phyloP scores from a whole-genome alignment of 2,329 filamentous ascomycete genomes.

The Botrytis porri region DNA sequence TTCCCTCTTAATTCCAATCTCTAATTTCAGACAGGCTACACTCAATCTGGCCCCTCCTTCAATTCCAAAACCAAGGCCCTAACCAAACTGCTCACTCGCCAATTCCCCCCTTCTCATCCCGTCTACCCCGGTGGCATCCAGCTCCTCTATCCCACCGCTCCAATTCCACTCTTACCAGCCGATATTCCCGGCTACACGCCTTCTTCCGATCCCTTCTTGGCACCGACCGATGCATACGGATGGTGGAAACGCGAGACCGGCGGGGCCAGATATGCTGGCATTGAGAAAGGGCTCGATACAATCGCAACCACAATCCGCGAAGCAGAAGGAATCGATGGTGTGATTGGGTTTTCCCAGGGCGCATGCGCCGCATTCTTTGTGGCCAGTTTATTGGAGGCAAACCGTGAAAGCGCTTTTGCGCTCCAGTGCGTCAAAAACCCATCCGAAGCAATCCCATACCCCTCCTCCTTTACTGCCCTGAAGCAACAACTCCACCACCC shows the following conservation, averaged over 20 bases:
- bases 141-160: conserved; percentile 68
- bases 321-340: conserved; percentile 70
- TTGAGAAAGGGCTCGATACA: conserved; percentile 64
- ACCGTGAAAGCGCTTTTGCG: conserved; percentile 46
- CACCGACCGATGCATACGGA: conserved; percentile 60
- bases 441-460: conserved; percentile 48
- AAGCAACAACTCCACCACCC: conserved; percentile 43
- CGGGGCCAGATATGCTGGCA: conserved; percentile 60
- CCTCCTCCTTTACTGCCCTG: conserved; percentile 45
- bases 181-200: conserved; percentile 68
- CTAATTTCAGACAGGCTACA: conserved; percentile 61
- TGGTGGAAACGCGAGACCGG: conserved; percentile 77
- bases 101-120: conserved; percentile 49
- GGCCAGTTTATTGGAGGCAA: conserved; percentile 65
- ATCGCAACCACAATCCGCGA: conserved; percentile 61
- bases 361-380: conserved; percentile 70
- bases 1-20: background rate
- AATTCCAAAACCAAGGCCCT: conserved; percentile 84
- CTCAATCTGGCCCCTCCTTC: conserved; percentile 84
- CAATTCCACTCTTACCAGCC: conserved; percentile 57
- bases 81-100: conserved; percentile 45
- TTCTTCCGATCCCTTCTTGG: conserved; percentile 40
- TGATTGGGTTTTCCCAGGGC: conserved; percentile 81
- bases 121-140: conserved; percentile 46
- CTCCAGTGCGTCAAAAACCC: conserved; percentile 32